Base-by-base conservation (phyloP, 306 rosid genomes). In the Heteromeles arbutifolia region DNA sequence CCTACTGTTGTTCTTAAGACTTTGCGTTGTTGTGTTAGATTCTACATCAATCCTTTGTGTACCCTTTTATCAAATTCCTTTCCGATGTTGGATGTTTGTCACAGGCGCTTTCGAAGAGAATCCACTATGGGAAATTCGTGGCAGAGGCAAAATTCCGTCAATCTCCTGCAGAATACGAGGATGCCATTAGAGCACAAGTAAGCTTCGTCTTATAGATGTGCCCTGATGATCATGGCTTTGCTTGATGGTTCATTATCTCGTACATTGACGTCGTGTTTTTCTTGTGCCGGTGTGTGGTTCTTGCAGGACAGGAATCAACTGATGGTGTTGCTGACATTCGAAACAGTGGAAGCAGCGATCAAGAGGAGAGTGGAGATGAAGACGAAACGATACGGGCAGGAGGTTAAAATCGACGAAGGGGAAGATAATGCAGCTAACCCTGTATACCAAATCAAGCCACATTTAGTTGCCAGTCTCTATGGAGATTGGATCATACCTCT, bases 61-160 rank as follows among this genome's bases (percentile, higher is more conserved):
- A 9, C 12, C 75, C n/a, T 71, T 19, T 32, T 17, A 4, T 50
- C 18, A 13, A 5, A 31, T 21, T 32, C 21, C 37, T 22, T 17
- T 28, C 43, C 43, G 31, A 8, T 64, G 41, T 8, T 64, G 14
- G 45, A 5, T 74, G 18, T 61, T 43, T 76, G 7, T 65, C 68
- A 11, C 78, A 88, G 90, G 85, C 83, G 68, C 86, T 88, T 66
- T 86, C 90, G 50, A 88, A 86, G 76, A 84, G 90, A 80, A 88
- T 88, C 70, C 90, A 86, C 82, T 84, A 84, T 15, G 92, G 92
- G 3, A 88, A 88, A 84, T 88, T 88, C 81, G 90, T 88, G 41
- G 90, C 88, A 24, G 90, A 86, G 84, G 84, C 90, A 28, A 86
- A 86, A 78, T 88, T 88, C 79, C 79, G 25, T 65, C 83, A 81